Evolutionary conservation across 2,329 filamentous ascomycete species (phyloP).

Genomic region (Botrytis fragariae): DNA sequence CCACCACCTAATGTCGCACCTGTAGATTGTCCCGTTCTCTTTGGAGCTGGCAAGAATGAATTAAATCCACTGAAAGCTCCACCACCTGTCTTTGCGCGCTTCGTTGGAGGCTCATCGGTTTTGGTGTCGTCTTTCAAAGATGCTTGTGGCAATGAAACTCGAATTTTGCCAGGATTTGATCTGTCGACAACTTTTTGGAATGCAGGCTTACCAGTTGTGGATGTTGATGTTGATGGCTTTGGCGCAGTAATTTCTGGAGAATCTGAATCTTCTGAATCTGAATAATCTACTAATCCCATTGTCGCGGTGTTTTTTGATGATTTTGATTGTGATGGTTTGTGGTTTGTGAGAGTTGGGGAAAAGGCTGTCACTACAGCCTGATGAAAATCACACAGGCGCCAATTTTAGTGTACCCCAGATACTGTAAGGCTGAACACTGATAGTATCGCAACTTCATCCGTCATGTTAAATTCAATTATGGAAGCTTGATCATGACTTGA

Average conservation of each 20-base stretch:
- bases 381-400: not conserved
- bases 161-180: conserved; percentile 78
- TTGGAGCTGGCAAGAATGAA: conserved; percentile 81
- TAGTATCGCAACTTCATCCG: conserved; percentile 13
- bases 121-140: conserved; percentile 40
- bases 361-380: conserved; percentile 9
- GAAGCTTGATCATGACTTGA: conserved; percentile 6
- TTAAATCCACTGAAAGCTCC: conserved; percentile 79
- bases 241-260: conserved; percentile 42
- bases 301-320: not conserved
- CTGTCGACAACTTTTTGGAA: conserved; percentile 81
- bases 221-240: conserved; percentile 36
- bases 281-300: conserved; percentile 70
- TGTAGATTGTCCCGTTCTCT: conserved; percentile 50
- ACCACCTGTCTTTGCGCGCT: conserved; percentile 62
- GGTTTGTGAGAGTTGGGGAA: not conserved
- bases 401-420: conserved; percentile 11
- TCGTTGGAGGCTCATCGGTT: conserved; percentile 61
- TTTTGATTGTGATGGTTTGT: conserved; percentile 9
- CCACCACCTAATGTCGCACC: conserved; percentile 38
- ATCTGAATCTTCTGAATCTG: conserved; percentile 64
- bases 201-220: conserved; percentile 50
- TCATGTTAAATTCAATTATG: not conserved
- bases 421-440: conserved; percentile 16
- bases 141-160: conserved; percentile 67